Evolutionary conservation across 148 eudicot genomes (phyloP).

Genomic region (Amaranthus palmeri): DNA sequence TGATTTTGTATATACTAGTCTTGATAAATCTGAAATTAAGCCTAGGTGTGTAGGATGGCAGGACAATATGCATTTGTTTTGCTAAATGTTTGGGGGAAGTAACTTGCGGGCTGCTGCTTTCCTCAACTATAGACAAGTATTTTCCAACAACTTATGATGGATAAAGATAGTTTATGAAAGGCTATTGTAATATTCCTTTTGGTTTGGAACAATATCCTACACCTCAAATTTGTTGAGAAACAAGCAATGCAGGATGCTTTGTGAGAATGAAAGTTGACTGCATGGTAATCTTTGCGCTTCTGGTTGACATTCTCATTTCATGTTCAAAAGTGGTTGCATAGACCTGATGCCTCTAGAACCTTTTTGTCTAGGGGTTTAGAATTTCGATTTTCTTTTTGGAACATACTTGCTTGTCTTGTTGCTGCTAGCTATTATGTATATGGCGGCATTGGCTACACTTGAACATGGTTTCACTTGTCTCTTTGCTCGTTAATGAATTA

Average conservation of each 20-base stretch:
- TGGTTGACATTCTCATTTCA: background rate
- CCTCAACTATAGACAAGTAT: background rate
- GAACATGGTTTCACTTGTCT: background rate
- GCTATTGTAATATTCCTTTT: background rate
- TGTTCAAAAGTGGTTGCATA: background rate
- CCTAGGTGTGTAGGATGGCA: background rate
- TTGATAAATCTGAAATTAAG: background rate
- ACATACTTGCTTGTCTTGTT: background rate
- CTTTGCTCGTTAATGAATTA: constrained; percentile 8
- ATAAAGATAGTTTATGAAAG: background rate
- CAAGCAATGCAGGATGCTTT: too few species aligned
- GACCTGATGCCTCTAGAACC: background rate
- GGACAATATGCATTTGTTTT: background rate
- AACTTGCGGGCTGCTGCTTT: background rate
- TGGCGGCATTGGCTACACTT: background rate
- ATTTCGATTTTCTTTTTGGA: background rate
- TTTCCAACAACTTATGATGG: background rate
- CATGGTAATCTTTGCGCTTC: background rate
- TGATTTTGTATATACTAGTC: background rate
- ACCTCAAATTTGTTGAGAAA: background rate
- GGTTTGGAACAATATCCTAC: background rate
- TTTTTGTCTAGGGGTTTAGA: background rate
- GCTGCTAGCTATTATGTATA: background rate
- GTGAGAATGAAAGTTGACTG: background rate
- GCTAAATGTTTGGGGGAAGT: background rate